phyloP scores from a whole-genome alignment of 1,284 basidiomycete species.

The Apiotrichum laibachii region DNA sequence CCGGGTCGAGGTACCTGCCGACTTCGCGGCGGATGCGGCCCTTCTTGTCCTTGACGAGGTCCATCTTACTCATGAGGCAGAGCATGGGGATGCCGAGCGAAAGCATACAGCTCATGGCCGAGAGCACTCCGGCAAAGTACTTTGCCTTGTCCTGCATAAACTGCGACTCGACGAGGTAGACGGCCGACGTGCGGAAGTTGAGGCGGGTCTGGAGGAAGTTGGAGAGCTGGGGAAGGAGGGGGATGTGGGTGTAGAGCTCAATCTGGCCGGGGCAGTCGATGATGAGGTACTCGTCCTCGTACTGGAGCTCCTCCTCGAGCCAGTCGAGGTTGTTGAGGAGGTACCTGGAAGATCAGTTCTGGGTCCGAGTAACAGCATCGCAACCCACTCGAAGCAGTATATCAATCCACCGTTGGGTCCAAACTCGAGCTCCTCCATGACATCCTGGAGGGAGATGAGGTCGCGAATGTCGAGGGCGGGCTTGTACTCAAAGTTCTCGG shows the following conservation, averaged over 20 bases:
- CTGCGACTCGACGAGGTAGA: constrained; percentile 94
- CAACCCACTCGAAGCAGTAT: constrained; percentile 98
- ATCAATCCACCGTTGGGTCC: constrained; percentile 97
- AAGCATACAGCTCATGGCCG: constrained; percentile 99
- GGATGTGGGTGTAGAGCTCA: constrained; percentile 97
- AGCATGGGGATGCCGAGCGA: constrained; percentile 95
- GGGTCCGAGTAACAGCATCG: neutral
- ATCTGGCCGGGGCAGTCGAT: constrained; percentile 99
- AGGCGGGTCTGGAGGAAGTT: constrained; percentile 58
- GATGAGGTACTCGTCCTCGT: constrained; percentile 94
- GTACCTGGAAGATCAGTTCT: constrained; percentile 61
- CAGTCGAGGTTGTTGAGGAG: constrained; percentile 96
- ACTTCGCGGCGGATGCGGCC: constrained; percentile 68
- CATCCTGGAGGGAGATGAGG: constrained; percentile 88
- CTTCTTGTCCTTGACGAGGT: constrained; percentile 79
- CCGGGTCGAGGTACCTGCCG: constrained; percentile 91
- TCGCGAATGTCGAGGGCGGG: constrained; percentile 94
- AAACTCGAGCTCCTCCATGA: constrained; percentile 92
- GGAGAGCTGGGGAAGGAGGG: constrained; percentile 86
- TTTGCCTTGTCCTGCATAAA: constrained; percentile 99
- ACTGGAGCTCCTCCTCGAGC: constrained; percentile 95
- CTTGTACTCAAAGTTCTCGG: constrained; percentile 88
- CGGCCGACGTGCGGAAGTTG: constrained; percentile 75
- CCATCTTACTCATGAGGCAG: constrained; percentile 99
- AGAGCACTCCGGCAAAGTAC: constrained; percentile 97